Percentiles rank a stretch among this genome's conserved stretches.
Evolutionary conservation across 176 grass and related monocot species (phyloP).

Genomic region (Eleusine coracana): DNA sequence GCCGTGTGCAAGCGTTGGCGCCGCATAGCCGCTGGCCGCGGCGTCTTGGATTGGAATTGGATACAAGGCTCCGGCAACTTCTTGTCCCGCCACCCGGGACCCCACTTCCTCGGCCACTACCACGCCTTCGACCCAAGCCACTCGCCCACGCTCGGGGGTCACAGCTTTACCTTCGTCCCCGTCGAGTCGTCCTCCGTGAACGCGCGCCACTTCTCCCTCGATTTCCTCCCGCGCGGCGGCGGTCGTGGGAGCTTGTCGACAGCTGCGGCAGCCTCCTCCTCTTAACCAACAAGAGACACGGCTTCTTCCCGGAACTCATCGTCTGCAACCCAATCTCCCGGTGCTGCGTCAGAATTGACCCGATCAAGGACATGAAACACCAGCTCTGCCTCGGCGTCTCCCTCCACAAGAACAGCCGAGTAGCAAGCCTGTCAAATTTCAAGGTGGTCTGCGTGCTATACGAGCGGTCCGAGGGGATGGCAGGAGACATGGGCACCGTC

Average conservation of each 20-base stretch:
- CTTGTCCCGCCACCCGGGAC: background rate
- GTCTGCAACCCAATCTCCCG: slow-evolving; percentile 25
- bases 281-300: background rate
- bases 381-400: slow-evolving; percentile 17
- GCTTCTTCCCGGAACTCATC: slow-evolving; percentile 27
- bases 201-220: background rate
- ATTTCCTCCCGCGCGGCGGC: background rate
- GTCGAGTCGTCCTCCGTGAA: background rate
- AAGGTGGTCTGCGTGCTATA: too few species aligned
- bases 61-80: background rate
- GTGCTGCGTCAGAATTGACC: background rate
- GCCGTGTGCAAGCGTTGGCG: slow-evolving; percentile 30
- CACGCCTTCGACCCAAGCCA: background rate
- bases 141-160: too few species aligned
- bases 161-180: background rate
- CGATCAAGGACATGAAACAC: background rate
- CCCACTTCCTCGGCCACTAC: background rate
- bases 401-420: background rate
- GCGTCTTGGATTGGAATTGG: background rate
- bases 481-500: background rate
- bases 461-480: too few species aligned
- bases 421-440: too few species aligned
- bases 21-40: background rate
- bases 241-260: background rate
- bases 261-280: slow-evolving; percentile 11